Evolutionary conservation across 495 filamentous ascomycete genomes (phyloP).

Genomic region (Penicillium ucsense): DNA sequence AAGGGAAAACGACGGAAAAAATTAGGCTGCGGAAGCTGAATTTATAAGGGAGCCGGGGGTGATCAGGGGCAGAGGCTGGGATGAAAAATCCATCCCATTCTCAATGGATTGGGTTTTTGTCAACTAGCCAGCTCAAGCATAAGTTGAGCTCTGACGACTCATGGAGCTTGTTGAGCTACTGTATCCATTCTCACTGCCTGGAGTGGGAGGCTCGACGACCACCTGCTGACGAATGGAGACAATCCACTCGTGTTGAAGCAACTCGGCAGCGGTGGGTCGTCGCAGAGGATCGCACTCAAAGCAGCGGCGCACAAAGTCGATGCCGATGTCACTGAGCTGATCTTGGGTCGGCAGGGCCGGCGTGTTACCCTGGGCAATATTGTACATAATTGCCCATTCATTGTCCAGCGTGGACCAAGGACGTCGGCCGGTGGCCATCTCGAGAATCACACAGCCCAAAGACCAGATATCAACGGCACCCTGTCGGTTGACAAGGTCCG

Average conservation of each 20-base stretch:
- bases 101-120: no score
- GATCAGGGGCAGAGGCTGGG: not conserved
- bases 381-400: constrained; percentile 99
- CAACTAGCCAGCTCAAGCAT: constrained; percentile 11
- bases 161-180: constrained; percentile 17
- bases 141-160: constrained; percentile 28
- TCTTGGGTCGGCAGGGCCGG: constrained; percentile 73
- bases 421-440: constrained; percentile 92
- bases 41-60: no score
- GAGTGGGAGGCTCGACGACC: constrained; percentile 43
- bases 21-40: no score
- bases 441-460: constrained; percentile 89
- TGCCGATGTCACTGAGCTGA: constrained; percentile 72
- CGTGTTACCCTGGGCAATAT: constrained; percentile 92
- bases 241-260: constrained; percentile 97
- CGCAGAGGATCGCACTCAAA: constrained; percentile 78
- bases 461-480: constrained; percentile 98
- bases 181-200: constrained; percentile 29
- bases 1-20: no score
- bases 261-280: constrained; percentile 73
- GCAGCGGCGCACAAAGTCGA: constrained; percentile 81
- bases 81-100: not conserved
- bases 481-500: constrained; percentile 45
- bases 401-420: constrained; percentile 98
- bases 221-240: constrained; percentile 53